Conservation (phyloP, 192 early-diverging fungal genomes). For the Rhizophagus prolifer region DNA sequence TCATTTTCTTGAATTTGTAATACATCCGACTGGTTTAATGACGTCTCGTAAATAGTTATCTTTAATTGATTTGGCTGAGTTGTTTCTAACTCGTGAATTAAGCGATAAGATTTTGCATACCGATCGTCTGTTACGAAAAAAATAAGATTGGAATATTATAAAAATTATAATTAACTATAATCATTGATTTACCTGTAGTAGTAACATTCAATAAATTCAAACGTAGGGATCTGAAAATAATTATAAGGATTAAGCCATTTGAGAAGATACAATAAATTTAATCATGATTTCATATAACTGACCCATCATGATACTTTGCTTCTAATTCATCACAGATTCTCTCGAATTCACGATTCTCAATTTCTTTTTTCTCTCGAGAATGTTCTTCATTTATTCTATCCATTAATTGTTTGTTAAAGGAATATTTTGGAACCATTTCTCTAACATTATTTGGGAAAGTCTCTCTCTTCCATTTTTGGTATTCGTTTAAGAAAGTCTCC, state of each 20-base stretch:
- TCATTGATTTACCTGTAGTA: not conserved
- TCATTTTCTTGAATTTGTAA: not conserved
- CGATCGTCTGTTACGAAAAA: not conserved
- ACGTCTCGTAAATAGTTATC: not conserved
- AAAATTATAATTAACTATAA: not conserved
- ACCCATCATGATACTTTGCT: not conserved
- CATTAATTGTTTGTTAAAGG: not conserved
- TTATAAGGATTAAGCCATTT: not conserved
- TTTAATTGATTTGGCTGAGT: not conserved
- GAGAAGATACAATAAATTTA: not conserved
- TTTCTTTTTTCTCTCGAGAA: not conserved
- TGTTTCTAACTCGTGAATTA: not conserved
- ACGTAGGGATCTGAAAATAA: not conserved
- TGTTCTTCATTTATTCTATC: not conserved
- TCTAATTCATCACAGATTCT: not conserved
- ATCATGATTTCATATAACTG: not conserved
- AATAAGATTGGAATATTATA: not conserved
- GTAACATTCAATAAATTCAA: not conserved
- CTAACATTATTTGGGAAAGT: not conserved
- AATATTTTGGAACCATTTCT: slow-evolving; percentile 1
- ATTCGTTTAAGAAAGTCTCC: not conserved
- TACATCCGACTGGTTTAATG: not conserved
- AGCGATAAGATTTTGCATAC: not conserved
- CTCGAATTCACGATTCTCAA: not conserved
- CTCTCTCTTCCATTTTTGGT: not conserved